These are phyloP conservation scores for Arabidopsis thaliana DNA, from an alignment of 345 rosid species.

Conservation along the genomic window DNA sequence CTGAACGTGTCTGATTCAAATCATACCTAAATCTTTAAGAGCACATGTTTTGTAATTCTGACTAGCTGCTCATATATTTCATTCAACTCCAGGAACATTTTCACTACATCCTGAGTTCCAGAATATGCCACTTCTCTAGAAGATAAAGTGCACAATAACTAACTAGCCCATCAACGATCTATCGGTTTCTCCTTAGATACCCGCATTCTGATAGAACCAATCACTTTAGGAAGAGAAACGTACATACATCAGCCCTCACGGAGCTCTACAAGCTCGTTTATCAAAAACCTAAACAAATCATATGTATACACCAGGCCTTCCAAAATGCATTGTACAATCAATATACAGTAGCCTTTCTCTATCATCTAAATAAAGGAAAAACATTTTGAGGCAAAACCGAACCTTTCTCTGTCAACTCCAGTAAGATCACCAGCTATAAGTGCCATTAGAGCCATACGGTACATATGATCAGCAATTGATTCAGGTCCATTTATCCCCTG, in stretches of 20 bases:
- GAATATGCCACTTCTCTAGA: conserved; percentile 1
- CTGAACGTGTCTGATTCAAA: not conserved
- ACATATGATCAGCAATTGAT: conserved; percentile 96
- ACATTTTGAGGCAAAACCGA: not conserved
- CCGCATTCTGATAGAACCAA: not conserved
- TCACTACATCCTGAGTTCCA: conserved; percentile 6
- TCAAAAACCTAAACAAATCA: not conserved
- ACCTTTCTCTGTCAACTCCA: conserved; percentile 76
- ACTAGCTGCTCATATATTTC: conserved; percentile 2
- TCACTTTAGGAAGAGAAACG: conserved; percentile 9
- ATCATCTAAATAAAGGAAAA: not conserved
- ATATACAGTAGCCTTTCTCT: not conserved
- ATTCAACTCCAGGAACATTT: not conserved
- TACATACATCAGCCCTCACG: not conserved
- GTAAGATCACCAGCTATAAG: conserved; percentile 76
- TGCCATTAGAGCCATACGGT: conserved; percentile 93
- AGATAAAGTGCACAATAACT: conserved; percentile 3
- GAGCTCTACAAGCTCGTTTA: not conserved
- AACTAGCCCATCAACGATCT: not conserved
- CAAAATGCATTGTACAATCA: conserved; percentile 3
- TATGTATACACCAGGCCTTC: not conserved
- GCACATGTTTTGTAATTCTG: conserved; percentile 1
- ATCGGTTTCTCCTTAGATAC: not conserved
- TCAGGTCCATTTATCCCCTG: conserved; percentile 84
- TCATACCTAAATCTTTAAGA: not conserved